Evolutionary conservation across 2,329 filamentous ascomycete genomes (phyloP).

Genomic region (Alternaria burnsii): DNA sequence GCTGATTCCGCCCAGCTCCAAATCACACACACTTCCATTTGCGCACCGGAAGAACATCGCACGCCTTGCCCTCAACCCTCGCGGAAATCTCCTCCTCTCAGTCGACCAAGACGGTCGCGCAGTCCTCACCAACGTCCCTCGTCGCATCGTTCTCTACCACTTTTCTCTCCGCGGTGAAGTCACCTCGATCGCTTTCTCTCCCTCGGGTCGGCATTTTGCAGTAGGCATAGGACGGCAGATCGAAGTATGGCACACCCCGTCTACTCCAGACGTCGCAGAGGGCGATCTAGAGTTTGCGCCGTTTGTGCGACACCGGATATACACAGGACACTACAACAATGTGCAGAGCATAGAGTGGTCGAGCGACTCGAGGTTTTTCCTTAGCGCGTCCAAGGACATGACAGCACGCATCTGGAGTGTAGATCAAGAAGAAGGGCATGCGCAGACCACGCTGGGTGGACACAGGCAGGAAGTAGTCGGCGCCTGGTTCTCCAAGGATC

Average conservation of each 20-base stretch:
- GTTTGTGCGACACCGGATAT: constrained; percentile 86
- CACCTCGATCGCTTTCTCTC: constrained; percentile 86
- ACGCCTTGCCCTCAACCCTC: constrained; percentile 85
- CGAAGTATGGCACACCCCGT: constrained; percentile 96
- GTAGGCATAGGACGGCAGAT: constrained; percentile 86
- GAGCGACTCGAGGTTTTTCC: constrained; percentile 91
- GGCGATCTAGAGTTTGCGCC: constrained; percentile 94
- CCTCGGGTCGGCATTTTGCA: constrained; percentile 88
- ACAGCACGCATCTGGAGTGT: constrained; percentile 96
- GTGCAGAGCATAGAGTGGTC: constrained; percentile 94
- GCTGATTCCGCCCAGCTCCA: constrained; percentile 67
- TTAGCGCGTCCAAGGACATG: constrained; percentile 90
- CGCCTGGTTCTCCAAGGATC: constrained; percentile 96
- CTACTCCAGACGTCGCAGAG: constrained; percentile 81
- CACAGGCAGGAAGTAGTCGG: constrained; percentile 89
- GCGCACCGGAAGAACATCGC: constrained; percentile 93
- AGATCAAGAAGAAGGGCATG: constrained; percentile 84
- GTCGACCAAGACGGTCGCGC: constrained; percentile 94
- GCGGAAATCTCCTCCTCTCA: constrained; percentile 89
- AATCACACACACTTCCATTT: constrained; percentile 86
- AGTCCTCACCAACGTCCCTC: constrained; percentile 88
- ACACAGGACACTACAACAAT: constrained; percentile 87
- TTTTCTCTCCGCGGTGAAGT: constrained; percentile 92
- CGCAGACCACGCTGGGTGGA: constrained; percentile 86
- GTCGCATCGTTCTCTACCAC: constrained; percentile 87